Base-by-base conservation (phyloP, 192 early-diverging fungal genomes). In the Coemansia sp. region DNA sequence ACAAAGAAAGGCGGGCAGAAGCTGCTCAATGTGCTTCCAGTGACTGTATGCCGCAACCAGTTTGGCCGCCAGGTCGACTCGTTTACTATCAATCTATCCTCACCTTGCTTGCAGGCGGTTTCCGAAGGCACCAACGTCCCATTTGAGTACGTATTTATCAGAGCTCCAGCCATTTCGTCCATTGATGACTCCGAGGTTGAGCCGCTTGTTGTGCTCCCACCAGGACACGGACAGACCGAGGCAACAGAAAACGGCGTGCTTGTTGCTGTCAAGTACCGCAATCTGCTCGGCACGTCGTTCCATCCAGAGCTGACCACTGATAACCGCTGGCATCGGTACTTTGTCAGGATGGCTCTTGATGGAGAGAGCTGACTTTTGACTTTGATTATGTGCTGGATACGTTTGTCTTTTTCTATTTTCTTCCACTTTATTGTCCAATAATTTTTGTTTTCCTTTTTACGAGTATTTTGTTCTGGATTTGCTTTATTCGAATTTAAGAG, bases 261-360 rank as follows among this genome's bases (percentile, higher is more conserved):
- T 73, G 96, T 99, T 28, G 97, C 97, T 2, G 95, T 99, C 26
- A 85, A 82, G 64, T 93, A 97, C 65, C 90, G 86, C 51, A 86
- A 93, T 45, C 70, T 98, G 20, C 73, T 99, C 33, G 97, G 90
- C 45, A 94, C 94, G 0, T 87, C 93, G 40, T 99, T 99, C 85
- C 97, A 99, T 66, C 97, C 97, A 1, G 97, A 99, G 72, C 83
- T 99, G 58, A 99, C 97, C 7, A 64, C 69, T 15, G 97, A 99
- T 75, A 85, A 85, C 66, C 77, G 95, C 25, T 89, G 95, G 82
- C 97, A 99, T 73, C 74, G 77, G 57, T 95, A 89, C 80, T 99
- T 97, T 91, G 75, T 81, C 26, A 70, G 66, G 46, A 81, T 81
- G 79, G 79, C 79, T 0, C 58, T 66, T 5, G 45, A 53, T 23